Evolutionary conservation across 306 rosid genomes (phyloP), one percentile per base, ranked within the genome.

Genomic region (Ormosia emarginata): DNA sequence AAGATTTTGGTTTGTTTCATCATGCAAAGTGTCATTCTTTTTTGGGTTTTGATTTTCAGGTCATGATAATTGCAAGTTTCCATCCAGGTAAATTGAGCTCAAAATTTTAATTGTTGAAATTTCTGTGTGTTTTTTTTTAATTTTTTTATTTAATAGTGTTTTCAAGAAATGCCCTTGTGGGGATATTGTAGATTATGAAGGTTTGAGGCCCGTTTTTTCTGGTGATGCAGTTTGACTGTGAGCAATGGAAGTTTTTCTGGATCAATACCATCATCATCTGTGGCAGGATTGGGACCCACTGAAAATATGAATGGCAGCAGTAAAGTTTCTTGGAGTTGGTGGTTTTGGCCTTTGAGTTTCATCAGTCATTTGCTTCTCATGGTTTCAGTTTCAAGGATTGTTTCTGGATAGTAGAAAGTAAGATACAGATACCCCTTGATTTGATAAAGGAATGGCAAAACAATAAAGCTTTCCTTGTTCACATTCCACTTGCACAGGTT

Each of bases 31-130:
- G 67, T 79, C 40, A 36, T 53, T 62, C 49, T 24, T 34, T 62
- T 17, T 15, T 79, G 63, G 12, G 17, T 72, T 86, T 79, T 71
- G 43, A 61, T 73, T 84, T 79, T 74, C 96, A 95, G 99, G 99
- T 90, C 83, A 74, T 77, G 93, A 77, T 70, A 89, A 78, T 3
- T 95, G 99, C 93, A 92, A 83, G 79, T 85, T 93, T 39, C 92
- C 92, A 56, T 90, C 99, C 83, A 93, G 99, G 99, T 95, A 85
- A 57, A 65, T 75, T 74, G 15, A 46, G 81, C 74, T 83, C 4
- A 13, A 29, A 43, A 29, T 72, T 43, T 67, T 2, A 29, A 46
- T 44, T 56, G 11, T 61, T 67, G 53, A 14, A 36, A 72, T 29
- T 57, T 74, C 10, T 4, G 8, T 15, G 0, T 13, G 5, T 6